Evolutionary conservation across 108 stramenopile species (phyloP), one percentile per base, ranked within the genome.

Genomic region (Aurantiochytrium sp.): DNA sequence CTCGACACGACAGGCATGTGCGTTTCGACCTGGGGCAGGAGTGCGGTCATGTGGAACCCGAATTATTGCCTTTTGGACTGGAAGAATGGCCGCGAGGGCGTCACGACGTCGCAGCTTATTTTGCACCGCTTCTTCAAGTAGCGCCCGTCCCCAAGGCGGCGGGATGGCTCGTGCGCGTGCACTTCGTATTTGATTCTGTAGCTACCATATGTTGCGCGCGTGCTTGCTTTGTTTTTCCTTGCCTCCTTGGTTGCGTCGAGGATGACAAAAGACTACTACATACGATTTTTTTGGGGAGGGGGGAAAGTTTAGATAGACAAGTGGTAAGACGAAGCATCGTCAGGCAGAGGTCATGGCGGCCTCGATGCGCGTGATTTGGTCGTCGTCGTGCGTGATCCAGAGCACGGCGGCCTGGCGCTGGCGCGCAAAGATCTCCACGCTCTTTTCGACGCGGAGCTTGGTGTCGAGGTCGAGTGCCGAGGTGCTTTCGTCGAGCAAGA

Each of bases 401-500:
- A 69, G 37, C 21, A 39, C 69, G 4, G 69, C 69, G 48, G 37
- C 37, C 4, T 24, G 22, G 37, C 12, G 19, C 69, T 4, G 34
- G 12, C 27, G 59, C 8, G 59, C 59, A 42, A 37, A 37, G 48
- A 37, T 22, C 22, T 34, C 41, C 8, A 65, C 3, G 24, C 59
- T 93, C 68, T 88, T 21, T 88, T 95, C 93, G 3, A 96, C 93
- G 15, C 68, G 19, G 31, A 42, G 10, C 12, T 65, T 91, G 54
- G 92, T 91, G 27, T 85, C 55, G 8, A 85, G 68, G 86, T 96
- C 95, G 31, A 96, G 55, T 1, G 94, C 94, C 36, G 86, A 87
- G 36, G 93, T 94, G 24, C 88, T 55, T 87, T 96, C 96, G 91
- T 96, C 96, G 34, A 95, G 73, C 24, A 96, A 85, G 24, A 95